phyloP scores from a whole-genome alignment of 306 rosid genomes.

The Glycine soja region DNA sequence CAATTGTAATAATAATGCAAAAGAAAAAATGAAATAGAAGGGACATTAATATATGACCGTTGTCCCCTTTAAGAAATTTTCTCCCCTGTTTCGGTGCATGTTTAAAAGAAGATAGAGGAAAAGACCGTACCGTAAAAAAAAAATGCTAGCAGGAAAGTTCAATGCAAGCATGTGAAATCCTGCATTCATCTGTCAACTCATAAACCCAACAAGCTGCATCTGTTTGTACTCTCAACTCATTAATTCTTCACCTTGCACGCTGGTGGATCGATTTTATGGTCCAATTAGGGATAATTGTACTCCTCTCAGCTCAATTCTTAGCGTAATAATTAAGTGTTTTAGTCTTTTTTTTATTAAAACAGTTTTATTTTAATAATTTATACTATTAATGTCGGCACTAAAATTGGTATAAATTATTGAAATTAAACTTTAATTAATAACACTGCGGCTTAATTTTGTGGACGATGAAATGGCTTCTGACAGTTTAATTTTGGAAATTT shows the following conservation, averaged over 20 bases:
- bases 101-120: not conserved
- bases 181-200: slow-evolving; percentile 40
- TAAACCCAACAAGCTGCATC: slow-evolving; percentile 30
- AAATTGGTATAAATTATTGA: not conserved
- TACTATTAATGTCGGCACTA: not conserved
- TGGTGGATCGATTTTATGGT: not conserved
- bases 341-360: not conserved
- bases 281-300: not conserved
- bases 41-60: not conserved
- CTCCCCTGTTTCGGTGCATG: slow-evolving; percentile 25
- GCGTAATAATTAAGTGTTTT: not conserved
- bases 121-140: slow-evolving; percentile 1
- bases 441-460: not conserved
- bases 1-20: not conserved
- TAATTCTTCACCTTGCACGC: not conserved
- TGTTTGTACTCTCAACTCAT: slow-evolving; percentile 36
- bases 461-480: not conserved
- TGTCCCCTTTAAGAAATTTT: slow-evolving; percentile 1
- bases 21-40: not conserved
- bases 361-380: not conserved
- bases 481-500: too few relatives aligned
- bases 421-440: too few relatives aligned
- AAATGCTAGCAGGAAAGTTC: not conserved
- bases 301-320: not conserved
- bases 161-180: slow-evolving; percentile 46